Conservation (phyloP, 495 filamentous ascomycete genomes). For the Staphylotrichum longicolle region DNA sequence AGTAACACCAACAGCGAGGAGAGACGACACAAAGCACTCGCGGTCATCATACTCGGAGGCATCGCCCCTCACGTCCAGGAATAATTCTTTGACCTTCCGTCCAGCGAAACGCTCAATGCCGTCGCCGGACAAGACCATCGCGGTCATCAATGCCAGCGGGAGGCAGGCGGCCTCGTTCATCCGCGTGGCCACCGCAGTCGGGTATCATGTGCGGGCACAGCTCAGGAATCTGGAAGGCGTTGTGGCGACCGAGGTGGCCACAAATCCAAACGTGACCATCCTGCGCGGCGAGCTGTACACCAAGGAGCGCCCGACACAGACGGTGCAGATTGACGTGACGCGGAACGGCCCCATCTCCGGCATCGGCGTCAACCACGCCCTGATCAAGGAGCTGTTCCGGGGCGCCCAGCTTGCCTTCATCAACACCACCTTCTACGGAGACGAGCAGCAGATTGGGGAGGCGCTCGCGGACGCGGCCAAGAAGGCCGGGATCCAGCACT, state of each 20-base stretch:
- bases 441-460: constrained; percentile 85
- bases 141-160: constrained; percentile 88
- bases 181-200: constrained; percentile 85
- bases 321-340: constrained; percentile 44
- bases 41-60: constrained; percentile 52
- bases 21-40: constrained; percentile 52
- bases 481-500: constrained; percentile 78
- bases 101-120: constrained; percentile 52
- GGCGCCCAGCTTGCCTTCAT: constrained; percentile 89
- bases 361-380: constrained; percentile 52
- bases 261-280: constrained; percentile 79
- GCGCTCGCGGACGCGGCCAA: constrained; percentile 88
- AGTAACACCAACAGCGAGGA: constrained; percentile 34
- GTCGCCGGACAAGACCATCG: constrained; percentile 71
- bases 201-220: constrained; percentile 87
- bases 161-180: constrained; percentile 92
- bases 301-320: constrained; percentile 46
- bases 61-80: constrained; percentile 49
- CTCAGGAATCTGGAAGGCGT: constrained; percentile 77
- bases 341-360: constrained; percentile 44
- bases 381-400: constrained; percentile 76
- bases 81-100: constrained; percentile 49
- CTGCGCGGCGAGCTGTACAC: constrained; percentile 77
- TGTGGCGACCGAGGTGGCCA: constrained; percentile 76
- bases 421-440: constrained; percentile 97